These are phyloP conservation scores for Claviceps paspali DNA, from an alignment of 2,329 filamentous ascomycete genomes.

Conservation along the genomic window DNA sequence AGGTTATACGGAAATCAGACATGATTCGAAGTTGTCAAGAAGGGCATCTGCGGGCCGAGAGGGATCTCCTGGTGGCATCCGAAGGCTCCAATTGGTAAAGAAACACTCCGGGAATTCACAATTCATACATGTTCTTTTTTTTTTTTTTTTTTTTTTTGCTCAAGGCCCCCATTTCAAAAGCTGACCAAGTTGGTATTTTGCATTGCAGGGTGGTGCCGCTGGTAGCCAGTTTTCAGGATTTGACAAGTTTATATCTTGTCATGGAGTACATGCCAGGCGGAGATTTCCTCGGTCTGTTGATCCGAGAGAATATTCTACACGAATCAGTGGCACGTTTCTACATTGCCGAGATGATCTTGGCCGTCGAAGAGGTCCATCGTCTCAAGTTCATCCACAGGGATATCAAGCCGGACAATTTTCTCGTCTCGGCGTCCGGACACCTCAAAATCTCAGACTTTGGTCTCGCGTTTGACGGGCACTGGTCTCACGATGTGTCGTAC, in stretches of 20 bases:
- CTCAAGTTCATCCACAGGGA: constrained; percentile 89
- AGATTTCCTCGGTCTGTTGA: constrained; percentile 76
- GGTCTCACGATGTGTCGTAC: constrained; percentile 80
- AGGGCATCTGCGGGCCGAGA: constrained; percentile 77
- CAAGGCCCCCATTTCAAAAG: too few relatives aligned
- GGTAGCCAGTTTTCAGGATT: constrained; percentile 78
- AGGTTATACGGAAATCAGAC: constrained; percentile 83
- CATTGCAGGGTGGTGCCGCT: constrained; percentile 70
- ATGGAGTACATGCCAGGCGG: constrained; percentile 99
- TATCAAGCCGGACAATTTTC: constrained; percentile 93
- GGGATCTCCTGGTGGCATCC: constrained; percentile 80
- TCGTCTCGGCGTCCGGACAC: constrained; percentile 77
- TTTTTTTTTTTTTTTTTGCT: too few relatives aligned
- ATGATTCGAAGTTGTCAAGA: constrained; percentile 89
- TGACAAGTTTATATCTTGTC: constrained; percentile 70
- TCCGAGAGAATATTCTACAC: constrained; percentile 68
- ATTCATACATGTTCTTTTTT: too few relatives aligned
- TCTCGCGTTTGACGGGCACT: constrained; percentile 86
- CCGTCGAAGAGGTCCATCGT: constrained; percentile 80
- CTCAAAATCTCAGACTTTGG: constrained; percentile 95
- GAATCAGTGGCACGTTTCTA: constrained; percentile 76
- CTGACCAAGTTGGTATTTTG: not conserved
- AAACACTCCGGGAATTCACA: not conserved
- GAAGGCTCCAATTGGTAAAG: constrained; percentile 66
- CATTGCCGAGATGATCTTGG: constrained; percentile 88